These are phyloP conservation scores for Globisporangium heterothallicum DNA, from an alignment of 352 stramenopile species.

Conservation along the genomic window DNA sequence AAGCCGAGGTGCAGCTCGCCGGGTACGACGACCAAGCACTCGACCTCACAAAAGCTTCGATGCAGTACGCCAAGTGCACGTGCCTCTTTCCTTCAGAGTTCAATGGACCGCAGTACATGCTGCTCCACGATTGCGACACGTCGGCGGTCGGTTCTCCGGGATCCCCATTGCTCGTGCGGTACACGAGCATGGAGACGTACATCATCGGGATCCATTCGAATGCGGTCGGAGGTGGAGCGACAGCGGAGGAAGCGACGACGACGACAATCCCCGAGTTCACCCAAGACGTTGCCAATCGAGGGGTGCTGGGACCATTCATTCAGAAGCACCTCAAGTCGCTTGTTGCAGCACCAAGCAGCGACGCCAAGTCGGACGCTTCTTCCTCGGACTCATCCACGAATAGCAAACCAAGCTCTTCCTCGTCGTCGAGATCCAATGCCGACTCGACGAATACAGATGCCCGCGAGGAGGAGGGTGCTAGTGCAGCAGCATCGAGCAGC, in stretches of 20 bases:
- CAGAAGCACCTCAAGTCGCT: constrained; percentile 37
- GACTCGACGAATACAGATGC: no score
- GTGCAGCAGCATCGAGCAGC: background rate
- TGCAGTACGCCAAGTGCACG: constrained; percentile 43
- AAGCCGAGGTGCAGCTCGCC: constrained; percentile 51
- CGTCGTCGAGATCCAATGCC: no score
- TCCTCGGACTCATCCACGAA: no score
- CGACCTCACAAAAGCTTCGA: constrained; percentile 3
- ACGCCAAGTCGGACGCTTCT: no score
- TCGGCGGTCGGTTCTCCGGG: constrained; percentile 36
- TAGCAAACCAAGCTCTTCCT: no score
- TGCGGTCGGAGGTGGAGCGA: constrained; percentile 16
- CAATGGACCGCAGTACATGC: constrained; percentile 34
- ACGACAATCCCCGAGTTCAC: constrained; percentile 21
- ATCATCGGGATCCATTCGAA: constrained; percentile 60
- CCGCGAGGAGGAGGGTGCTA: background rate
- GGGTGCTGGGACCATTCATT: constrained; percentile 46
- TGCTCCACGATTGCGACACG: constrained; percentile 62
- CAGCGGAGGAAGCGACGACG: constrained; percentile 4
- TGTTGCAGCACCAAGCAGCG: constrained; percentile 8
- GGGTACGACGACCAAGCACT: constrained; percentile 26
- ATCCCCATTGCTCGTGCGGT: constrained; percentile 54
- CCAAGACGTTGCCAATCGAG: constrained; percentile 37
- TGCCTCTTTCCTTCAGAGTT: constrained; percentile 41
- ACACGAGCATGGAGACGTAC: constrained; percentile 47